Conservation (phyloP, 305 asterid species). For the Ilex paraguariensis region DNA sequence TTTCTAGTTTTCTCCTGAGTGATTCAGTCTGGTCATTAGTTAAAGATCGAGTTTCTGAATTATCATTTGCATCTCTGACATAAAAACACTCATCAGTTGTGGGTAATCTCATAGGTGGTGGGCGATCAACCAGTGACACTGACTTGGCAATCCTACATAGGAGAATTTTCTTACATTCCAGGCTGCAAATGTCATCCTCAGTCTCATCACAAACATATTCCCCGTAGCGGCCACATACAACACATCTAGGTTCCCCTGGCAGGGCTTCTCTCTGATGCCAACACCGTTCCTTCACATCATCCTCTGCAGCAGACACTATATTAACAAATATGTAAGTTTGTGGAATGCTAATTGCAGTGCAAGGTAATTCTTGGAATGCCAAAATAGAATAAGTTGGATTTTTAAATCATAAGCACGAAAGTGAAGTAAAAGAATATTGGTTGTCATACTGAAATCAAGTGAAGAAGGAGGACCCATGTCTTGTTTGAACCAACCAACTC, state of each 20-base stretch:
- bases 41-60: slow-evolving; percentile 19
- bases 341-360: neutral
- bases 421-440: neutral
- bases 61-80: slow-evolving; percentile 46
- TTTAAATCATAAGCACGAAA: neutral
- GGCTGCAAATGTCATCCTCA: slow-evolving; percentile 86
- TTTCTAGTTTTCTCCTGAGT: slow-evolving; percentile 60
- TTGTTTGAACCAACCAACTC: neutral
- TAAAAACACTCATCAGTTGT: slow-evolving; percentile 76
- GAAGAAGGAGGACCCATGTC: neutral
- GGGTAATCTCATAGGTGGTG: slow-evolving; percentile 40
- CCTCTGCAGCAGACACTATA: slow-evolving; percentile 25
- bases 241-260: slow-evolving; percentile 72
- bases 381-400: neutral
- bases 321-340: neutral
- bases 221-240: slow-evolving; percentile 81
- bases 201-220: slow-evolving; percentile 93
- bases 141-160: slow-evolving; percentile 37
- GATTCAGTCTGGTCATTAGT: slow-evolving; percentile 35
- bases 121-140: slow-evolving; percentile 18
- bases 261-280: slow-evolving; percentile 88
- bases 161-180: slow-evolving; percentile 66
- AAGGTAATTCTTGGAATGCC: neutral
- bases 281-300: slow-evolving; percentile 60
- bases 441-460: neutral